These are phyloP conservation scores for Colletotrichum acutatum DNA, from an alignment of 2,329 filamentous ascomycete genomes.

Conservation along the genomic window DNA sequence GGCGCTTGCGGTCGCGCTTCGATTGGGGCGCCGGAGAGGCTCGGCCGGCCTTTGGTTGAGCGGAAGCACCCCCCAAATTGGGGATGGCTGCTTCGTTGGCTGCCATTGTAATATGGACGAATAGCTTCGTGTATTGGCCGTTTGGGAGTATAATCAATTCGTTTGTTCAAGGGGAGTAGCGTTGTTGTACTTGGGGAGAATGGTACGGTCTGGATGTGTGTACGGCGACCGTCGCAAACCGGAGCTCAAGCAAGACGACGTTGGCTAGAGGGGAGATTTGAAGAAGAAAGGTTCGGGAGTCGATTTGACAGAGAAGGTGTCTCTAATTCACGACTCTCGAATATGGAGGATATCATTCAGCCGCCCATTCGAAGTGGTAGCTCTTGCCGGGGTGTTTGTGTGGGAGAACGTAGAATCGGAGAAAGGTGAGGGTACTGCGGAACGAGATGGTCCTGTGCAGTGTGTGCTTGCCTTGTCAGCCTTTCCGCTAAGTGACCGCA, in stretches of 20 bases:
- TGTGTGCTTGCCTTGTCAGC: conserved; percentile 32
- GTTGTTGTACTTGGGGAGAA: neutral
- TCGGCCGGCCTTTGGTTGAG: conserved; percentile 44
- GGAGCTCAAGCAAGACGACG: neutral
- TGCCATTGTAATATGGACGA: conserved; percentile 45
- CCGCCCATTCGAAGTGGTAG: conserved; percentile 23
- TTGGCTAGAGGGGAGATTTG: neutral
- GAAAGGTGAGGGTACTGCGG: conserved; percentile 22
- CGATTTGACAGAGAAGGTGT: neutral
- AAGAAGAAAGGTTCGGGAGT: neutral
- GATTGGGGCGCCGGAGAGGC: conserved; percentile 64
- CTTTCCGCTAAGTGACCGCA: conserved; percentile 29
- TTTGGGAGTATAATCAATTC: neutral
- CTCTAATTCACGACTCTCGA: conserved; percentile 19
- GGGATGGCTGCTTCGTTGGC: conserved; percentile 50
- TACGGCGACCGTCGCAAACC: conserved; percentile 24
- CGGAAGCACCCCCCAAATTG: conserved; percentile 40
- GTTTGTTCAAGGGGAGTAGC: neutral
- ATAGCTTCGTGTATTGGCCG: conserved; percentile 7
- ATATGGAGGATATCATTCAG: neutral
- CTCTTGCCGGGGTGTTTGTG: conserved; percentile 15
- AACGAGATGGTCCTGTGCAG: conserved; percentile 17
- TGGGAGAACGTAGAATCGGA: conserved; percentile 14
- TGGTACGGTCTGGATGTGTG: conserved; percentile 8
- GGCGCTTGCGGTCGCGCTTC: conserved; percentile 91